Evolutionary conservation across 148 eudicot genomes (phyloP), one percentile per base, ranked within the genome.

Genomic region (Polygonum aviculare): DNA sequence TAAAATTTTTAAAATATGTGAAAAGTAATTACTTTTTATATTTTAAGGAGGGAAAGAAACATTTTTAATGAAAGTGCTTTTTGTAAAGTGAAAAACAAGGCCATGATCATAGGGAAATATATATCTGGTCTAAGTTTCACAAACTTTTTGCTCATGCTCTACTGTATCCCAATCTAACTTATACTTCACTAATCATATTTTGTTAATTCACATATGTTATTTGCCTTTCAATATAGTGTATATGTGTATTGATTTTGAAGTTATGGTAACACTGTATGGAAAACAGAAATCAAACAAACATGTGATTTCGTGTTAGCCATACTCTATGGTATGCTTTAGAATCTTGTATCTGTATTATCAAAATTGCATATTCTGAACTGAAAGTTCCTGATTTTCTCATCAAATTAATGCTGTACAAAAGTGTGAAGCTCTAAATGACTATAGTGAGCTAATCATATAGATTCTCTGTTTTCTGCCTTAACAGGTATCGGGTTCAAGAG

Each of bases 401-500:
- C 69, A 62, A 11, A 5, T 3, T 26, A 22, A 9, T 62, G 38
- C 1, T 9, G 2, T 31, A 62, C 31, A 6, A 10, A 31, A 4
- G 15, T 62, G 19, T 54, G 4, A 33, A 31, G 31, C 39, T 62
- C 18, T 62, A 62, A 31, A 2, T 35, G 39, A 11, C 6, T 63
- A 2, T 22, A 60, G 69, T 26, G 38, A 22, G 5, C 38, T 60
- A 9, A 60, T 60, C 11, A 12, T 38, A 5, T 12, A 35, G 6
- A 39, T 70, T 22, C 75, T 72, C 19, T 60, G 2, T 78, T 35
- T 35, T 33, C 15, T 67, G 41, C 6, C 44, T 67, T 36, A 47
- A 78, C 83, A 88, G 93, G 91, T 18, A 88, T 90, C 38, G 91
- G 90, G 26, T 90, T 90, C 82, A 91, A 91, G 77, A 91, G 96